phyloP scores from a whole-genome alignment of 1,284 basidiomycete species.

The Termitomyces sp. region DNA sequence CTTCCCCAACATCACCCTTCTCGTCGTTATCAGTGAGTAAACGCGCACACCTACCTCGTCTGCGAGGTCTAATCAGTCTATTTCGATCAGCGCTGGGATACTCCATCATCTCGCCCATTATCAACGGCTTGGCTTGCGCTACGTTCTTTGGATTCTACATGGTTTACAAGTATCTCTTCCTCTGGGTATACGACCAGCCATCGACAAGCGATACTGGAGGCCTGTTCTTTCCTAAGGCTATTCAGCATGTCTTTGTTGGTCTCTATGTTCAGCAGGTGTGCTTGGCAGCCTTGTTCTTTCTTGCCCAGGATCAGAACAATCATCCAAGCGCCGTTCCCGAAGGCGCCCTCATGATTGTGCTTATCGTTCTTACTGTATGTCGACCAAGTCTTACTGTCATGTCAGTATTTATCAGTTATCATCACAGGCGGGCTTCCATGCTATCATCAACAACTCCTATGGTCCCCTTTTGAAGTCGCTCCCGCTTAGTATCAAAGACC shows the following conservation, averaged over 20 bases:
- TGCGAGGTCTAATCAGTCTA: background rate
- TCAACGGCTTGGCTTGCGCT: slow-evolving; percentile 83
- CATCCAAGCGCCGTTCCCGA: slow-evolving; percentile 62
- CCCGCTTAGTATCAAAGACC: slow-evolving; percentile 75
- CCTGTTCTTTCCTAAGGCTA: slow-evolving; percentile 92
- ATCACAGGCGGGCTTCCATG: slow-evolving; percentile 59
- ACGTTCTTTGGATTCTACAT: slow-evolving; percentile 85
- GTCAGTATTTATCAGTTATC: background rate
- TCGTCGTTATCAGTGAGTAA: slow-evolving; percentile 70
- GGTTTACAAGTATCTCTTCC: slow-evolving; percentile 87
- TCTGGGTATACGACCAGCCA: slow-evolving; percentile 77
- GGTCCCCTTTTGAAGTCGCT: slow-evolving; percentile 60
- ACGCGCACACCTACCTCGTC: background rate
- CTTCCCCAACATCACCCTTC: slow-evolving; percentile 73
- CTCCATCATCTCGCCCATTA: slow-evolving; percentile 89
- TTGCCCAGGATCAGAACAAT: slow-evolving; percentile 51
- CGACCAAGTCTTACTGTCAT: slow-evolving; percentile 11
- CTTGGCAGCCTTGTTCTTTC: slow-evolving; percentile 84
- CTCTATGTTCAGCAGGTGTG: slow-evolving; percentile 82
- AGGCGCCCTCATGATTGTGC: slow-evolving; percentile 77
- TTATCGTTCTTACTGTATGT: slow-evolving; percentile 76
- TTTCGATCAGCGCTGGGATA: slow-evolving; percentile 63
- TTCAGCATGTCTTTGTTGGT: slow-evolving; percentile 92
- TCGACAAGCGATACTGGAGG: slow-evolving; percentile 83
- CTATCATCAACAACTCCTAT: slow-evolving; percentile 65